Evolutionary conservation across 2,329 filamentous ascomycete species (phyloP).

Genomic region (Cladorrhinum sp.): DNA sequence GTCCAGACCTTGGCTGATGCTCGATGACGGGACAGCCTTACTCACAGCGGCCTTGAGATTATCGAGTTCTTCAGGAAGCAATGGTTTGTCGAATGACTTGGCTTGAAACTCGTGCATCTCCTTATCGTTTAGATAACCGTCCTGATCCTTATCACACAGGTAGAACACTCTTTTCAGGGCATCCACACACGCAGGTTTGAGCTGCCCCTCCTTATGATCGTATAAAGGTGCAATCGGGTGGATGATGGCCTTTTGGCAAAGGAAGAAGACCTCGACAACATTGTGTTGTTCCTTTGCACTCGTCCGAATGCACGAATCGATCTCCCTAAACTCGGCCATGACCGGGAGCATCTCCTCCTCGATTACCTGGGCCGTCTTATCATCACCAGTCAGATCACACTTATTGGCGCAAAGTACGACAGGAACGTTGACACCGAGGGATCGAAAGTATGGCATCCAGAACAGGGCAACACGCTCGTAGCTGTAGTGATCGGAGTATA

Average conservation of each 20-base stretch:
- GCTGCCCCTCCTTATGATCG: constrained; percentile 84
- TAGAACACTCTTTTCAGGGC: constrained; percentile 91
- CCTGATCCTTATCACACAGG: constrained; percentile 92
- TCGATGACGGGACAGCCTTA: constrained; percentile 61
- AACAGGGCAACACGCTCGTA: constrained; percentile 96
- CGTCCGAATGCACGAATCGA: constrained; percentile 94
- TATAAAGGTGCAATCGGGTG: constrained; percentile 95
- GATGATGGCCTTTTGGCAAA: constrained; percentile 97
- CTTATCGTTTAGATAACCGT: constrained; percentile 83
- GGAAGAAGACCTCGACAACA: constrained; percentile 93
- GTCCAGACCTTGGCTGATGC: constrained; percentile 70
- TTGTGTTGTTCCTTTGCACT: constrained; percentile 90
- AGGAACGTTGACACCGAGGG: constrained; percentile 95
- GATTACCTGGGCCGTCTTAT: constrained; percentile 76
- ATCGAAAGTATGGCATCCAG: constrained; percentile 98
- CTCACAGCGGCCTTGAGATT: constrained; percentile 89
- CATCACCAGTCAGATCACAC: constrained; percentile 76
- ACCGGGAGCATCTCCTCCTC: constrained; percentile 98
- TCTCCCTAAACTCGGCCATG: constrained; percentile 98
- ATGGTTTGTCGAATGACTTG: constrained; percentile 85
- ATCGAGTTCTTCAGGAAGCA: constrained; percentile 75
- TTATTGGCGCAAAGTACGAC: constrained; percentile 98
- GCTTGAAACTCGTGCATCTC: constrained; percentile 90
- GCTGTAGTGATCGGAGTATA: constrained; percentile 98
- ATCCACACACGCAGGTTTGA: constrained; percentile 86